Evolutionary conservation across 257 asterid species (phyloP), one percentile per base, ranked within the genome.

Genomic region (Primulina eburnea): DNA sequence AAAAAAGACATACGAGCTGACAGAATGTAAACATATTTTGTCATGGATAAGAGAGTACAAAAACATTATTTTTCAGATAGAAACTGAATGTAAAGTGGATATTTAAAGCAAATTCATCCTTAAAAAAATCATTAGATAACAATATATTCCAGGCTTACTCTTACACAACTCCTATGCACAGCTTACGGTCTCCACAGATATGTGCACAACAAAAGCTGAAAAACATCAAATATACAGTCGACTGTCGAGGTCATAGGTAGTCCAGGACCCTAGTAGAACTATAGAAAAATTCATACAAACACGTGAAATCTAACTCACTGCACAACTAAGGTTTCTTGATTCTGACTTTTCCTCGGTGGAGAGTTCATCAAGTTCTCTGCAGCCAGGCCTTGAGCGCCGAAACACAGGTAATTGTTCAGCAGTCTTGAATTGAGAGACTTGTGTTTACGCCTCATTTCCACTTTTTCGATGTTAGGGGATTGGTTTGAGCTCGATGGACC

Each of bases 361-460:
- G 81, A 67, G 55, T 20, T 60, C 29, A 72, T 35, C 24, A 83
- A 69, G 38, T 71, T 75, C 24, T 86, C 88, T 26, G 76, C 86
- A 35, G 84, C 83, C 38, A 86, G 73, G 2, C 87, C 88, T n/a
- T 87, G 89, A 29, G 92, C 87, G 28, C 96, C 96, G 26, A 88
- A 88, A 70, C 97, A 92, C 4, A 90, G 76, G 76, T 85, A 90
- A 59, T 70, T 81, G 75, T 92, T 92, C 94, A 92, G 79, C 76
- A 74, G 20, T 83, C 82, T 82, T 64, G 79, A 29, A 60, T 83
- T 85, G 50, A 92, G 83, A 8, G 97, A 90, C 1, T 60, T 78
- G 38, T 75, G 78, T 32, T 75, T 82, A n/a, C 73, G 82, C 75
- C 73, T 86, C 83, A 71, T 77, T 60, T 79, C 81, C 35, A 63